Conservation (phyloP, 1,284 basidiomycete genomes). For the Phellopilus nigrolimitatus region DNA sequence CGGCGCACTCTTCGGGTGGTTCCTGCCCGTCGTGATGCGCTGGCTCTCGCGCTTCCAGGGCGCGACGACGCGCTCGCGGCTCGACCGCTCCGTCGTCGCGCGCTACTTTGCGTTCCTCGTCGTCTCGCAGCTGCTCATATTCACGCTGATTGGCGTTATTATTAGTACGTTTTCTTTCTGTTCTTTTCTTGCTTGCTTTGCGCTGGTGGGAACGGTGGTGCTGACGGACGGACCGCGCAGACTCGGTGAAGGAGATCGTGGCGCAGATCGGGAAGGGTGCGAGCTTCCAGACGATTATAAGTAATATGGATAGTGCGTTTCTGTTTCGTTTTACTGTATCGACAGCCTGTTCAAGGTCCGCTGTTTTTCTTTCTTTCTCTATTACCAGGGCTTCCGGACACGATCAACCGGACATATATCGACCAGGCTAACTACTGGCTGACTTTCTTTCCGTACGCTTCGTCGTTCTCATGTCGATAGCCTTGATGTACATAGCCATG, state of each 20-base stretch:
- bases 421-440: slow-evolving; percentile 88
- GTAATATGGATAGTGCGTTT: too few species aligned
- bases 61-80: slow-evolving; percentile 67
- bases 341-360: not conserved
- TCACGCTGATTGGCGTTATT: slow-evolving; percentile 84
- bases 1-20: slow-evolving; percentile 84
- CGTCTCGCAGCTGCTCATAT: slow-evolving; percentile 85
- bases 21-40: slow-evolving; percentile 83
- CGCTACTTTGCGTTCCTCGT: slow-evolving; percentile 91
- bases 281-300: too few species aligned
- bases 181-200: too few species aligned
- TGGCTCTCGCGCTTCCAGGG: slow-evolving; percentile 87
- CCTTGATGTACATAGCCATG: too few species aligned
- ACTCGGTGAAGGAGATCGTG: too few species aligned
- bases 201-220: too few species aligned
- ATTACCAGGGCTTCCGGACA: slow-evolving; percentile 66
- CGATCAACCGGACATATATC: slow-evolving; percentile 77
- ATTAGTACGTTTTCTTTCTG: slow-evolving; percentile 62
- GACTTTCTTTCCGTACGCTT: too few species aligned
- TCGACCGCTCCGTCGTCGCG: slow-evolving; percentile 86
- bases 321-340: too few species aligned
- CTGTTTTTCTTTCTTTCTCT: too few species aligned
- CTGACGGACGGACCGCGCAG: too few species aligned
- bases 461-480: too few species aligned
- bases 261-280: too few species aligned